phyloP scores from a whole-genome alignment of 1,139 yeast species.

The Lodderomyces margitis region DNA sequence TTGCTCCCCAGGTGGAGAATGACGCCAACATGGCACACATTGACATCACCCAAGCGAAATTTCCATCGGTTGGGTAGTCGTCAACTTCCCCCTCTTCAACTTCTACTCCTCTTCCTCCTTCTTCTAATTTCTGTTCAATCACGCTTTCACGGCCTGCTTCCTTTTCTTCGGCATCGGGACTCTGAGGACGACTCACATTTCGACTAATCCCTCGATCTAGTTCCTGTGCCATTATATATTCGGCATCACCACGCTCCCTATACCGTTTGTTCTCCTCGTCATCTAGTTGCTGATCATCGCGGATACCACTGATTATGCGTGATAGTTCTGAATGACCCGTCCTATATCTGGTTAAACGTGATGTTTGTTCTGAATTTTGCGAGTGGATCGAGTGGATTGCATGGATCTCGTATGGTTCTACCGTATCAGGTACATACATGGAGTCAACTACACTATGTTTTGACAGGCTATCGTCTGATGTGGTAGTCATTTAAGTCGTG shows the following conservation, averaged over 20 bases:
- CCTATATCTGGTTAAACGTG: slow-evolving; percentile 8
- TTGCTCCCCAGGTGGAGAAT: slow-evolving; percentile 73
- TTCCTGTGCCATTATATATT: slow-evolving; percentile 23
- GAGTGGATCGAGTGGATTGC: slow-evolving; percentile 6
- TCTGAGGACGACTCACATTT: slow-evolving; percentile 9
- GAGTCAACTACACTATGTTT: slow-evolving; percentile 5
- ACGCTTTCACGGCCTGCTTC: not conserved
- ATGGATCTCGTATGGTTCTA: slow-evolving; percentile 2
- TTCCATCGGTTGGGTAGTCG: slow-evolving; percentile 56
- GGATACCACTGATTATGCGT: slow-evolving; percentile 30
- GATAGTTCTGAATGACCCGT: slow-evolving; percentile 27
- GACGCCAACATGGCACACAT: slow-evolving; percentile 47
- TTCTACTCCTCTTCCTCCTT: slow-evolving; percentile 5
- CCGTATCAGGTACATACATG: not conserved
- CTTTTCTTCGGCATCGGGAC: slow-evolving; percentile 7
- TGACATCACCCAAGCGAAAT: slow-evolving; percentile 70
- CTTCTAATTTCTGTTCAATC: slow-evolving; percentile 1
- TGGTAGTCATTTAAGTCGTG: not conserved
- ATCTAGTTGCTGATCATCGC: slow-evolving; percentile 30
- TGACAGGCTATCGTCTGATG: slow-evolving; percentile 3
- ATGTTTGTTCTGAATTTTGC: not conserved
- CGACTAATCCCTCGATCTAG: slow-evolving; percentile 18
- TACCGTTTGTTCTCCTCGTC: slow-evolving; percentile 18
- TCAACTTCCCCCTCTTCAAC: slow-evolving; percentile 15
- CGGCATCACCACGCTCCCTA: slow-evolving; percentile 21